These are phyloP conservation scores for Emmonsiellopsis sp. DNA, from an alignment of 2,329 filamentous ascomycete genomes.

Conservation along the genomic window DNA sequence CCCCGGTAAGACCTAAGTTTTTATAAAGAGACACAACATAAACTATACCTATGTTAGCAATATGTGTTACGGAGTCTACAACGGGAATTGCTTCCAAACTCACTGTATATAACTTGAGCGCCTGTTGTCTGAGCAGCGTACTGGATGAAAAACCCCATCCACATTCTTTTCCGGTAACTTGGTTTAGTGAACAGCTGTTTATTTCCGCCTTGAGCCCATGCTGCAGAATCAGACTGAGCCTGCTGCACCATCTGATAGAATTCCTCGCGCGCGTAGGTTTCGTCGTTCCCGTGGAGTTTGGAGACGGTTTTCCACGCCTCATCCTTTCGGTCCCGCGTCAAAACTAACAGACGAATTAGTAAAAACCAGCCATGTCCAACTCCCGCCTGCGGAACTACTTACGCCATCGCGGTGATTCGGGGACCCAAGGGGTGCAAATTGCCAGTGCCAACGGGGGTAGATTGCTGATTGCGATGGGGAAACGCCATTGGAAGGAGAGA, in stretches of 20 bases:
- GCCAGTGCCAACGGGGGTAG: neutral
- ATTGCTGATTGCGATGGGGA: neutral
- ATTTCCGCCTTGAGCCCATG: neutral
- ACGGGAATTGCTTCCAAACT: neutral
- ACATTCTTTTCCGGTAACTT: neutral
- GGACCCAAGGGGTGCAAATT: neutral
- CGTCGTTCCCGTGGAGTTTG: neutral
- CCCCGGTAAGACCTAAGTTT: neutral
- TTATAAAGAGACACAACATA: neutral
- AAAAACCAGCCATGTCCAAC: neutral
- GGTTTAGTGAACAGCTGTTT: neutral
- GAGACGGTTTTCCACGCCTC: neutral
- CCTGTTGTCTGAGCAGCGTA: neutral
- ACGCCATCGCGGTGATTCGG: neutral
- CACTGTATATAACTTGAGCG: neutral
- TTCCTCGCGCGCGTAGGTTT: neutral
- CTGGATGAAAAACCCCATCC: neutral
- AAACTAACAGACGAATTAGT: neutral
- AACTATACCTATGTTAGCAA: neutral
- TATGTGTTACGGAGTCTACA: too few relatives aligned
- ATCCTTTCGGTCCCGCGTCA: neutral
- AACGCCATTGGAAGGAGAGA: neutral
- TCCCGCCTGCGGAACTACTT: neutral
- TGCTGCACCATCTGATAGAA: neutral
- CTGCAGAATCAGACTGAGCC: neutral